Evolutionary conservation across 176 grass and related monocot genomes (phyloP).

Genomic region (Pharus latifolius): DNA sequence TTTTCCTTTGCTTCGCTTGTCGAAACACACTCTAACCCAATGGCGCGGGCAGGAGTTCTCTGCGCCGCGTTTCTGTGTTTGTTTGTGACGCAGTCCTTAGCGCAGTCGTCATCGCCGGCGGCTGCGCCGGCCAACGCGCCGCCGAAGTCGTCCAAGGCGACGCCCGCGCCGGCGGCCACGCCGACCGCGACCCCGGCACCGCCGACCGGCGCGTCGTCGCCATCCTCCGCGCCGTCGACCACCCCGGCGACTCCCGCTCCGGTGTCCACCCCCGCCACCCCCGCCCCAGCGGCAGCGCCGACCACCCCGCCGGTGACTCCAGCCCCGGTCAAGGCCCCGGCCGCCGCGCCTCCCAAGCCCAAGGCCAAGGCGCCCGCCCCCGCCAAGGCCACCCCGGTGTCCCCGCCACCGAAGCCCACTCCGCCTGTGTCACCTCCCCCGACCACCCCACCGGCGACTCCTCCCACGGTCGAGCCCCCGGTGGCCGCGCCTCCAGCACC

Average conservation of each 20-base stretch:
- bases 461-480: neutral
- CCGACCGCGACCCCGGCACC: neutral
- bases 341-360: neutral
- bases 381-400: constrained; percentile 12
- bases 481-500: neutral
- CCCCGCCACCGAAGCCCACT: neutral
- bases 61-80: neutral
- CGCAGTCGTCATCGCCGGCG: constrained; percentile 13
- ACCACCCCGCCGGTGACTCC: neutral
- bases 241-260: neutral
- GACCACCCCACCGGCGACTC: neutral
- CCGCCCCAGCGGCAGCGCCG: neutral
- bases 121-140: neutral
- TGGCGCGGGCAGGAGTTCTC: constrained; percentile 1
- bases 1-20: too few species aligned
- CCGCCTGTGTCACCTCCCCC: neutral
- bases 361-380: neutral
- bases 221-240: neutral
- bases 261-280: neutral
- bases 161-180: neutral
- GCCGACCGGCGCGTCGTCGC: neutral
- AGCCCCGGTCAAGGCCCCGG: neutral
- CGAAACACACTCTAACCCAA: neutral
- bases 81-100: neutral
- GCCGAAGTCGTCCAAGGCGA: too few species aligned